Evolutionary conservation across 768 basidiomycete species (phyloP), one percentile per base, ranked within the genome.

Genomic region (Mycena epipterygia): DNA sequence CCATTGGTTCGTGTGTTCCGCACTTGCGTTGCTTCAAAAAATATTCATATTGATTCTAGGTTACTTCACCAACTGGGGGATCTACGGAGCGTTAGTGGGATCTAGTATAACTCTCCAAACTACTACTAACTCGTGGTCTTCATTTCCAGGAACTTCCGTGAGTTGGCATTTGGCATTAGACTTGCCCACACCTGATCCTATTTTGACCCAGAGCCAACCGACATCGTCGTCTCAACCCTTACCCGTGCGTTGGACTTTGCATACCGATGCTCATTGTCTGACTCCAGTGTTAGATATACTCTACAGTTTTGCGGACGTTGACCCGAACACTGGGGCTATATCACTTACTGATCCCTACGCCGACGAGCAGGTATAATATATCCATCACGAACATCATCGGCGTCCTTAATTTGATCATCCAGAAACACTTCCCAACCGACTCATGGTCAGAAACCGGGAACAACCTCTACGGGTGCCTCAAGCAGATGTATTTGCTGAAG

Each of bases 391-490:
- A 23, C 33, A 23, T 29, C 19, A 14, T 46, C 51, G 53, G 32
- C 17, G 25, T 23, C 44, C 25, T 67, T 73, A 19, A 48, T 64
- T 52, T 64, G 27, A 75, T 79, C 39, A 71, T 49, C 8, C 72
- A 93, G 91, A 91, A 92, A 89, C 91, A 89, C 73, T 93, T 86
- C 81, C 83, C 91, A 0, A 86, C 86, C 3, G 94, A 95, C 75
- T 89, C 89, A 14, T 94, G 92, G 94, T 82, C 84, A 73, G 93
- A 94, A 23, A 70, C 83, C 1, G 94, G 93, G 23, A 93, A 90
- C 78, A 95, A 95, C 74, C 81, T 95, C 7, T 96, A 94, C 71
- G 94, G 93, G 0, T 91, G 90, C 78, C 80, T 96, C 75, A 95
- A 95, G 82, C 94, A 95, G 77, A 84, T 93, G 33, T 82, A 82